Base-by-base conservation (phyloP, 2,329 filamentous ascomycete species). In the Neofusicoccum parvum region DNA sequence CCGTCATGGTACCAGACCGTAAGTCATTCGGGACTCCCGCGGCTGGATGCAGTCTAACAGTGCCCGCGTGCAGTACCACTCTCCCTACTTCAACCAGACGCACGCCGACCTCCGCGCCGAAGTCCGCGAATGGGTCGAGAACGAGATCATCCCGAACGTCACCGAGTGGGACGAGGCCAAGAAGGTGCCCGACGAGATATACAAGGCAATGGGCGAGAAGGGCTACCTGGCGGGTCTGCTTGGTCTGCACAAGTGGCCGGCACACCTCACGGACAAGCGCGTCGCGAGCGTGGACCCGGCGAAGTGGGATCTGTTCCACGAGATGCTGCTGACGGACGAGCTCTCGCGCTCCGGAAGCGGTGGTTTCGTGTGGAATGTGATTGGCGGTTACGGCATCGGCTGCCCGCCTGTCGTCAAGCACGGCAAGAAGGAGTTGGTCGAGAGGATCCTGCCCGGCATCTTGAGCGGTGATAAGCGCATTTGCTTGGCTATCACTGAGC, bases 281-380 rank as follows among this genome's bases (percentile, higher is more conserved):
- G 87, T 97, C 72, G 87, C 91, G 80, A 90, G 88, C 56, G 95
- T 99, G 12, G 80, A 90, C 0, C 83, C 91, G 0, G 92, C 97
- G 81, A 90, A 95, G 77, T 99, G 94, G 94, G 95, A 99, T 81
- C 87, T 96, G 50, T 99, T 98, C 88, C 95, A 99, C 81, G 95
- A 99, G 85, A 86, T 98, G 87, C 85, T 98, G 50, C 77, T 99
- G 67, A 98, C 94, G 1, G 95, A 99, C 72, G 95, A 99, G 85
- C 82, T 99, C 50, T 96, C 92, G 45, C 92, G 95, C 64, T 84
- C 88, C 59, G 95, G 90, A 65, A 96, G 92, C 54, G 95, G 95
- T 73, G 95, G 95, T 66, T 90, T 98, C 69, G 93, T 98, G 23
- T 98, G 95, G 95, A 97, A 97, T 79, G 83, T 98, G 73, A 90